Conservation (phyloP, 306 rosid species). For the Cucurbita argyrosperma region DNA sequence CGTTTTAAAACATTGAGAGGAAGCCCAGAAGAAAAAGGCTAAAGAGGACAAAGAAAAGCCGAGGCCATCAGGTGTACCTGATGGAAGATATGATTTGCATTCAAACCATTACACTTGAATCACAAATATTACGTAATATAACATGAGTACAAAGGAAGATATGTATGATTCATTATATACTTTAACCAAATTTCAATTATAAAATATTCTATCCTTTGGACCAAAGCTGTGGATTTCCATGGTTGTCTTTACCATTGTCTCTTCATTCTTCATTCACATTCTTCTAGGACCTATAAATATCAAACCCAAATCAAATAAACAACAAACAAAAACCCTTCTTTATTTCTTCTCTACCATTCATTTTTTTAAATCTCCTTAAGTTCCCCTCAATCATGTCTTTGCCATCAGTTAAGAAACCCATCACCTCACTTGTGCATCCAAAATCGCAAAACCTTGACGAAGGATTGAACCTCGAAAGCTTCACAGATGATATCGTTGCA, state of each 20-base stretch:
- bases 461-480: neutral
- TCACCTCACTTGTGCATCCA: neutral
- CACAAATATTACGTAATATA: neutral
- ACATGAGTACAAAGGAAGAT: neutral
- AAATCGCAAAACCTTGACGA: neutral
- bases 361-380: neutral
- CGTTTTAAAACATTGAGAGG: too few relatives aligned
- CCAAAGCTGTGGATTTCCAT: neutral
- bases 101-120: neutral
- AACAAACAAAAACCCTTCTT: neutral
- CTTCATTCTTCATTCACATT: neutral
- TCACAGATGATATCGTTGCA: neutral
- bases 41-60: too few relatives aligned
- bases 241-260: neutral
- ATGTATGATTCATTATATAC: neutral
- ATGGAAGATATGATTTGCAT: neutral
- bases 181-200: neutral
- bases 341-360: neutral
- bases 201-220: neutral
- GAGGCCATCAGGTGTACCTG: too few relatives aligned
- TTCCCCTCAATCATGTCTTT: neutral
- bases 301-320: neutral
- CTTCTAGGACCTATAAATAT: neutral
- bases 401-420: neutral
- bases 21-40: too few relatives aligned